Evolutionary conservation across 2,329 filamentous ascomycete species (phyloP).

Genomic region (Basipetospora chlamydospora): DNA sequence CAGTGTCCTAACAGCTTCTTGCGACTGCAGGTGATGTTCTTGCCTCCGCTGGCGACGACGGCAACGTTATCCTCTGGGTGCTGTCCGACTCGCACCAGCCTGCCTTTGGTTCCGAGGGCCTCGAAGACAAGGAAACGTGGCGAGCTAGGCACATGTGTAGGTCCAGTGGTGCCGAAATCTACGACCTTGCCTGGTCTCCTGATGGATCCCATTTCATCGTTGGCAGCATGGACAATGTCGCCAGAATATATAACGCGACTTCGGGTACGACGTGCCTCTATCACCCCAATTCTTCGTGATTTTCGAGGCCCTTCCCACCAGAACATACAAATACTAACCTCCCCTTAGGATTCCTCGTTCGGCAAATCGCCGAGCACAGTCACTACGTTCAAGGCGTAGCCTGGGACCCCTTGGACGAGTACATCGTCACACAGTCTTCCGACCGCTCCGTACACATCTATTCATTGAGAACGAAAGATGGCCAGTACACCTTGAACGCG

Average conservation of each 20-base stretch:
- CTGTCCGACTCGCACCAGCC: conserved; percentile 62
- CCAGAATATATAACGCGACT: conserved; percentile 87
- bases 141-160: conserved; percentile 95
- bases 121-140: conserved; percentile 95
- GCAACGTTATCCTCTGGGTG: conserved; percentile 93
- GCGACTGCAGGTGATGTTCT: conserved; percentile 67
- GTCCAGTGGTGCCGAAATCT: conserved; percentile 88
- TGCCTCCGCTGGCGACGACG: conserved; percentile 91
- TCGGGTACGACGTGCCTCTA: conserved; percentile 45
- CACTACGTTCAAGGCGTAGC: conserved; percentile 97
- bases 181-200: conserved; percentile 98
- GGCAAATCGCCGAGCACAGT: conserved; percentile 92
- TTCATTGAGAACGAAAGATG: conserved; percentile 88
- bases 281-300: neutral
- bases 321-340: neutral
- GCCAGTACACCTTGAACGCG: conserved; percentile 65
- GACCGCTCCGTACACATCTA: conserved; percentile 98
- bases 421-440: conserved; percentile 93
- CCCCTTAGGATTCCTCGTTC: conserved; percentile 46
- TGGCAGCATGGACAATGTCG: conserved; percentile 98
- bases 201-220: conserved; percentile 94
- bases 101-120: conserved; percentile 64
- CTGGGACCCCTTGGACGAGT: conserved; percentile 97
- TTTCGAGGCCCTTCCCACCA: no score
- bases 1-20: no score